These are phyloP conservation scores for Fusarium piperis DNA, from an alignment of 2,329 filamentous ascomycete genomes.

Conservation along the genomic window DNA sequence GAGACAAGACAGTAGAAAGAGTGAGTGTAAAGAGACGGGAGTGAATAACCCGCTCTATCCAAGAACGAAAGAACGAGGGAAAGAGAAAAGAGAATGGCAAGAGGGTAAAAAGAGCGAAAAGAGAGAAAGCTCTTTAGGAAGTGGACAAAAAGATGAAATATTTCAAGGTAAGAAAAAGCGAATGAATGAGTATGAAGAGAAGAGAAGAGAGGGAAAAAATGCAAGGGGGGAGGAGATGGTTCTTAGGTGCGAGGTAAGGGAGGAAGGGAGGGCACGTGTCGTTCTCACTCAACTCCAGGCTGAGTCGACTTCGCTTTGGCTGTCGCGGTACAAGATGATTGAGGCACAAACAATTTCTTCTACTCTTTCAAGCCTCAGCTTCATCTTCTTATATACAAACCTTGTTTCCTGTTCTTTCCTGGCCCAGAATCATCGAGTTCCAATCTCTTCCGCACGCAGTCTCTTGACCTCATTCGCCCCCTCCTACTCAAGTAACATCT, in stretches of 20 bases:
- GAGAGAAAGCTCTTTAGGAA: slow-evolving; percentile 18
- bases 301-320: neutral
- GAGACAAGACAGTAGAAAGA: slow-evolving; percentile 6
- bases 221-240: neutral
- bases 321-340: neutral
- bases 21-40: slow-evolving; percentile 15
- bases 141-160: neutral
- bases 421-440: neutral
- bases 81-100: slow-evolving; percentile 6
- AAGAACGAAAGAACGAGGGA: slow-evolving; percentile 25
- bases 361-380: neutral
- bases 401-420: neutral
- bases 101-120: neutral
- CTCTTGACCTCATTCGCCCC: neutral
- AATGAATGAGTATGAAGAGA: slow-evolving; percentile 2
- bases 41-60: slow-evolving; percentile 13
- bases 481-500: neutral
- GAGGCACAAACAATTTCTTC: neutral
- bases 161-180: neutral
- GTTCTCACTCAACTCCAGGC: neutral
- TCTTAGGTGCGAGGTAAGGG: neutral
- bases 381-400: neutral
- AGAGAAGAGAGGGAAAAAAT: neutral
- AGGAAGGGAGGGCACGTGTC: slow-evolving; percentile 17
- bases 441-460: slow-evolving; percentile 3